Base-by-base conservation (phyloP, 164 flowering plant species). In the Chimonanthus praecox region DNA sequence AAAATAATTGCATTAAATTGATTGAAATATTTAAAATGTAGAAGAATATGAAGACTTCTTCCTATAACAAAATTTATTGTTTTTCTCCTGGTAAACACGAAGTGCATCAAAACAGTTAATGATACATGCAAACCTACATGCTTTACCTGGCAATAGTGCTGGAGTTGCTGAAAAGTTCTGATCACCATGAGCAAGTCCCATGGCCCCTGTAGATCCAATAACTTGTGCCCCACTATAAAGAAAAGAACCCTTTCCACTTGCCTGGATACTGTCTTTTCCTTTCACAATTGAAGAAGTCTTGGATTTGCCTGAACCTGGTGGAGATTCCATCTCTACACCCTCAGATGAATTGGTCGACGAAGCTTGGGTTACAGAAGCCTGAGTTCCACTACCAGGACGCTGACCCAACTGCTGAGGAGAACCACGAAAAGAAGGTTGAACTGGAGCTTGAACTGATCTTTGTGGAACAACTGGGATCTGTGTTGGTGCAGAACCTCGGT, bases 101-200 rank as follows among this genome's bases (percentile, higher is more conserved):
- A 33, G 33, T 0, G 33, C 33, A 33, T 33, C 33, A 33, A 33
- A 33, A 33, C 33, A 33, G 33, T 33, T 33, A 33, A 33, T 33
- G 33, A 33, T 33, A 33, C 33, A 33, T 33, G 33, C 33, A 33
- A 54, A 13, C 11, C 16, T 54, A 54, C 49, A 63, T 47, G 33
- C 58, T 7, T 64, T 83, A 91, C 99, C 92, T 83, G 92, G 99
- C 80, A 94, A 85, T 77, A 96, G 89, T 46, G 98, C 77, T 67
- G 89, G 86, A 70, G 88, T 67, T 8, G 69, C 87, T 70, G 97
- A 90, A 71, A 91, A 89, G 77, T 86, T 92, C 58, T 80, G 95
- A 83, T 96, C 98, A 74, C 94, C 89, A 79, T 72, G 93, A 76
- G 83, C 83, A 80, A 81, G 83, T 70, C 85, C 85, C 85, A 88